These are phyloP conservation scores for Ceratopteris richardii DNA, from an alignment of 75 land plant species.

Conservation along the genomic window DNA sequence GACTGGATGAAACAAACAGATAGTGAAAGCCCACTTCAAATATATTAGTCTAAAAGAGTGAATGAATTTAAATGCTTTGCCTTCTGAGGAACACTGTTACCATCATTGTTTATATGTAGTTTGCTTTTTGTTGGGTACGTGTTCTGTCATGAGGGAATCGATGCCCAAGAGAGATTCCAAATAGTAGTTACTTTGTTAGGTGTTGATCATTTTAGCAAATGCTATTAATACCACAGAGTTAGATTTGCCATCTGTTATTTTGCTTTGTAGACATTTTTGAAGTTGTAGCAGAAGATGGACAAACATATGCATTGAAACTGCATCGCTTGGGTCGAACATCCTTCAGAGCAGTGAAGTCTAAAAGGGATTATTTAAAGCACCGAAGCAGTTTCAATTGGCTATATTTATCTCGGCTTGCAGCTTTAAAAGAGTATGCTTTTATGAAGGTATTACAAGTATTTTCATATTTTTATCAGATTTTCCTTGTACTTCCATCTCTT, in stretches of 20 bases:
- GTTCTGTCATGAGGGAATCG: too few relatives aligned
- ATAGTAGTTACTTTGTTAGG: too few relatives aligned
- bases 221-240: too few relatives aligned
- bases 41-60: too few relatives aligned
- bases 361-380: slow-evolving; percentile 93
- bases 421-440: slow-evolving; percentile 93
- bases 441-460: slow-evolving; percentile 66
- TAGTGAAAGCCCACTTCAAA: too few relatives aligned
- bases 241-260: slow-evolving; percentile 1
- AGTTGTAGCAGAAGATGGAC: slow-evolving; percentile 89
- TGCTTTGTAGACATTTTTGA: slow-evolving; percentile 77
- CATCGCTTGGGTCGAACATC: slow-evolving; percentile 90
- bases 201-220: too few relatives aligned
- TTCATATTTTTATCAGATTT: neutral
- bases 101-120: too few relatives aligned
- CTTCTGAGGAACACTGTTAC: too few relatives aligned
- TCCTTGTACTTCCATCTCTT: neutral
- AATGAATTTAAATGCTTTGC: too few relatives aligned
- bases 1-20: too few relatives aligned
- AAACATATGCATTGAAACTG: slow-evolving; percentile 71
- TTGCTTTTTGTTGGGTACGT: too few relatives aligned
- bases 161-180: too few relatives aligned
- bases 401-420: slow-evolving; percentile 97
- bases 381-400: slow-evolving; percentile 90
- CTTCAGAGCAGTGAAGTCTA: slow-evolving; percentile 95